Conservation (phyloP, 495 filamentous ascomycete species). For the Jackrogersella multiformis region DNA sequence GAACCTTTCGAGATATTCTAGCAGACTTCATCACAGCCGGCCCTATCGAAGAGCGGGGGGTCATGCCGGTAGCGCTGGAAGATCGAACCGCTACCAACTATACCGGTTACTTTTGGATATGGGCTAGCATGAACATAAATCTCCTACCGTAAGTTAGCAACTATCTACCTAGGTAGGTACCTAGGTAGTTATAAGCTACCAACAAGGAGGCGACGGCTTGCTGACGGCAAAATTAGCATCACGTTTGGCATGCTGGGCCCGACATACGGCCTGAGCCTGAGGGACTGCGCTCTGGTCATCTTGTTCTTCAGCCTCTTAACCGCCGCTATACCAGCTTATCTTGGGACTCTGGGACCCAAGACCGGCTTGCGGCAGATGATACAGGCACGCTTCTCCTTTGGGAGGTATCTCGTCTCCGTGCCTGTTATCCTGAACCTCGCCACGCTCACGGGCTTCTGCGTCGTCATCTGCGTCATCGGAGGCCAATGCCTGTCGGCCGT, state of each 20-base stretch:
- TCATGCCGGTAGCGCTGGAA: conserved; percentile 61
- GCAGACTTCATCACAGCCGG: conserved; percentile 16
- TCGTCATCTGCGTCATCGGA: conserved; percentile 58
- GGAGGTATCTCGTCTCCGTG: conserved; percentile 56
- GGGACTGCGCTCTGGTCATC: conserved; percentile 61
- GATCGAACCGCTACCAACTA: conserved; percentile 60
- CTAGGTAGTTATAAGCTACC: no score
- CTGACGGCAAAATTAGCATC: conserved; percentile 53
- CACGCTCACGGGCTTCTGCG: conserved; percentile 58
- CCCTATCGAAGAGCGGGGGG: conserved; percentile 57
- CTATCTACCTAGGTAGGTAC: no score
- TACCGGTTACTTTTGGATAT: conserved; percentile 58
- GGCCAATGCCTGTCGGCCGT: conserved; percentile 63
- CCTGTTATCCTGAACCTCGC: conserved; percentile 61
- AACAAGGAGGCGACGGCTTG: background rate
- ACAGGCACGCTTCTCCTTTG: conserved; percentile 63
- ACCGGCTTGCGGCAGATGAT: conserved; percentile 66
- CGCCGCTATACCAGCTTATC: conserved; percentile 59
- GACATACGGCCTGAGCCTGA: conserved; percentile 57
- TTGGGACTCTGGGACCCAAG: conserved; percentile 60
- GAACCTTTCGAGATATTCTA: background rate
- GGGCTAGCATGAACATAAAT: conserved; percentile 56
- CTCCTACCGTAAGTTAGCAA: conserved; percentile 51
- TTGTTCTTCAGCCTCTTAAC: conserved; percentile 64
- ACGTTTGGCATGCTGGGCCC: conserved; percentile 66